Conservation (phyloP, 306 rosid genomes). For the Macrotyloma uniflorum region DNA sequence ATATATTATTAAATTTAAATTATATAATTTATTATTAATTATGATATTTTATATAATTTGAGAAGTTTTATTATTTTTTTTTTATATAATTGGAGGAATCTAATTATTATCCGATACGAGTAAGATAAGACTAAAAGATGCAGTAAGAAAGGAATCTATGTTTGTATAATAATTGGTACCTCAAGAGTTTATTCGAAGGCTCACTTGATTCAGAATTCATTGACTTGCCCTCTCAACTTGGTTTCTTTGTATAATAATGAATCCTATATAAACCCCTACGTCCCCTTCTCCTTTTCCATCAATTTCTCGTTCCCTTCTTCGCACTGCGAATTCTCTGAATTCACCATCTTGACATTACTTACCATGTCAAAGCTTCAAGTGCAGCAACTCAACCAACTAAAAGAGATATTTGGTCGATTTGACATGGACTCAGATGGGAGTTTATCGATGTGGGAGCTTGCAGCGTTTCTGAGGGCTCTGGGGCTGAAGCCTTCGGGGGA, state of each 20-base stretch:
- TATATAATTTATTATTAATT: no score
- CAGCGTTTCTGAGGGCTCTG: slow-evolving; percentile 76
- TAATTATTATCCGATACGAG: no score
- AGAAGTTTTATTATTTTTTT: no score
- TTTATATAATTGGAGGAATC: no score
- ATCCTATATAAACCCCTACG: slow-evolving; percentile 12
- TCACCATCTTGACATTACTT: neutral
- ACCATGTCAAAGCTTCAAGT: slow-evolving; percentile 53
- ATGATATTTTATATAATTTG: no score
- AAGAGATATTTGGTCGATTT: slow-evolving; percentile 65
- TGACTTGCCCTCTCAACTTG: no score
- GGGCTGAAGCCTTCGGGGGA: slow-evolving; percentile 79
- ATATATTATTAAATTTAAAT: no score
- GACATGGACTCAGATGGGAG: slow-evolving; percentile 93
- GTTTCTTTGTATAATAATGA: no score
- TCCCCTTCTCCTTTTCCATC: neutral
- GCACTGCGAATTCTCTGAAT: no score
- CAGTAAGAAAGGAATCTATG: neutral
- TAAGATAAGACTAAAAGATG: no score
- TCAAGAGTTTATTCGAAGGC: slow-evolving; percentile 39
- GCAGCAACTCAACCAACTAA: slow-evolving; percentile 58
- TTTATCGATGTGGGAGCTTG: slow-evolving; percentile 77
- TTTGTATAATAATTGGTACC: neutral
- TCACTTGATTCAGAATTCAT: neutral
- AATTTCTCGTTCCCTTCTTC: no score